Percentiles rank a stretch among this genome's conserved stretches.
Evolutionary conservation across 768 basidiomycete genomes (phyloP).

Genomic region (Rhodotorula babjevae): DNA sequence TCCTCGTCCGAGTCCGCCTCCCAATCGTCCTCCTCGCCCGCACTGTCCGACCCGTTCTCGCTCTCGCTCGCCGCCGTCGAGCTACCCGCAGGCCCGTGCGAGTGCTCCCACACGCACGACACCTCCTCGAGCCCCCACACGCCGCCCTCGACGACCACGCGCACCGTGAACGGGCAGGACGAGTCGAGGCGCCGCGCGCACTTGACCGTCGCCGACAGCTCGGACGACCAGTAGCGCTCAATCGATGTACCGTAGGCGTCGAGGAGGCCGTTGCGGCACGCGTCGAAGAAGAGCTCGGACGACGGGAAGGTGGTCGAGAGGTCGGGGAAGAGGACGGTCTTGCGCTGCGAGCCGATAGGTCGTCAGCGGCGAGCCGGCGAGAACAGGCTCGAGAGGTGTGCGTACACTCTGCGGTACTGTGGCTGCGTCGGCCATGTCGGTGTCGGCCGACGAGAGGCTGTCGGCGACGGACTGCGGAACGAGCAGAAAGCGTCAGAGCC

Average conservation of each 20-base stretch:
- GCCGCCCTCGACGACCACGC: neutral
- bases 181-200: neutral
- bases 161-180: neutral
- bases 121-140: neutral
- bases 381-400: neutral
- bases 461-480: neutral
- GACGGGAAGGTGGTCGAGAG: too few species aligned
- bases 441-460: slow-evolving; percentile 5
- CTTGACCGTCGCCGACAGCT: too few species aligned
- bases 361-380: neutral
- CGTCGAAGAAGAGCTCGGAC: neutral
- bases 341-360: neutral
- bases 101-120: neutral
- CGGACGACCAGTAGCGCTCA: too few species aligned
- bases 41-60: too few species aligned
- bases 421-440: neutral
- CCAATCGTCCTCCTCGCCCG: neutral
- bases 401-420: neutral
- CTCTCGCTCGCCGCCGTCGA: too few species aligned
- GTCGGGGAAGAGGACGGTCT: neutral
- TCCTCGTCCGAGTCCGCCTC: neutral
- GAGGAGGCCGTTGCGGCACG: neutral
- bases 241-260: neutral
- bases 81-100: too few species aligned
- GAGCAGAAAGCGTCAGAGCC: neutral